Percentiles rank a stretch among this genome's conserved stretches.
phyloP scores from a whole-genome alignment of 345 rosid genomes.

The Melaleuca quinquenervia region DNA sequence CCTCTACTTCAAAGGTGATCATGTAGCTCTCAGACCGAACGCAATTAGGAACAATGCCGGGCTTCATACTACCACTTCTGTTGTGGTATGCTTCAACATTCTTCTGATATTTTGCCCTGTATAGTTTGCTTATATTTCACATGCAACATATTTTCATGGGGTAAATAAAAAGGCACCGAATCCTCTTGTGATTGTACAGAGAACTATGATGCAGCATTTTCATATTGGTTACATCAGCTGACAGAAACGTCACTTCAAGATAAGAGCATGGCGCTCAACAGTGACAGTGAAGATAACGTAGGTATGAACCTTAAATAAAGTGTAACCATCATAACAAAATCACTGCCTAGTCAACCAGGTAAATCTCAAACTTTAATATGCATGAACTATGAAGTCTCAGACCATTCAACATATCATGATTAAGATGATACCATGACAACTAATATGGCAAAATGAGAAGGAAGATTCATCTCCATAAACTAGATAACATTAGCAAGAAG shows the following conservation, averaged over 20 bases:
- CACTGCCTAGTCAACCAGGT: no score
- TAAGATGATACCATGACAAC: no score
- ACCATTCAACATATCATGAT: no score
- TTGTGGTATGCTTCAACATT: slow-evolving; percentile 96
- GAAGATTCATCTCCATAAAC: background rate
- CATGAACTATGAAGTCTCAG: no score
- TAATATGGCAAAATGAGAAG: background rate
- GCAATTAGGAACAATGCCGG: slow-evolving; percentile 81
- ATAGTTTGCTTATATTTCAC: background rate
- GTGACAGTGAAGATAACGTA: background rate
- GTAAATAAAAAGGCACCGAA: background rate
- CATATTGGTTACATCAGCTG: background rate
- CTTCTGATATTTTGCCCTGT: slow-evolving; percentile 98
- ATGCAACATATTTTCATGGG: background rate
- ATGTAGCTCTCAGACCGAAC: slow-evolving; percentile 85
- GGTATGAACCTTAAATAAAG: background rate
- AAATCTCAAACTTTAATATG: no score
- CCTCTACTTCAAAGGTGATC: slow-evolving; percentile 92
- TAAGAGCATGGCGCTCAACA: background rate
- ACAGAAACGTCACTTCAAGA: background rate
- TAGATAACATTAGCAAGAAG: background rate
- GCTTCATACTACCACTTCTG: slow-evolving; percentile 70
- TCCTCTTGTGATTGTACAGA: background rate
- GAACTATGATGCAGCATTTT: background rate
- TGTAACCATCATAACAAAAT: background rate